Percentiles rank a stretch among this genome's conserved stretches.
Conservation (phyloP, 2,329 filamentous ascomycete genomes). For the Myriangium duriaei region DNA sequence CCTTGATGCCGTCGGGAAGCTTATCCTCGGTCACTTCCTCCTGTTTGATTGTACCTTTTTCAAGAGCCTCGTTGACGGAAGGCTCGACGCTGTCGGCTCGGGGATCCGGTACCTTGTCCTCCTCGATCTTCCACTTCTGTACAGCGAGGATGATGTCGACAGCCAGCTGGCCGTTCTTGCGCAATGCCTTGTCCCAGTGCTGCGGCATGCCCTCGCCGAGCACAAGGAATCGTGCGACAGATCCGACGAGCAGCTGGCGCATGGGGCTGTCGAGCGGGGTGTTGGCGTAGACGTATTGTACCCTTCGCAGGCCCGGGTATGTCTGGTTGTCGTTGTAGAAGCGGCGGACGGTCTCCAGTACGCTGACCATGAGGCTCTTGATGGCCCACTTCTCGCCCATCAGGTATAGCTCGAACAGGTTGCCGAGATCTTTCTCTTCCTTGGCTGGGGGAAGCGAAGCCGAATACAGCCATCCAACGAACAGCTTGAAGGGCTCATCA, state of each 20-base stretch:
- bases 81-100: slow-evolving; percentile 31
- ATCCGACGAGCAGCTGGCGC: slow-evolving; percentile 37
- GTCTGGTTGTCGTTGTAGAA: slow-evolving; percentile 42
- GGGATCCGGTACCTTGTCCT: slow-evolving; percentile 37
- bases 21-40: slow-evolving; percentile 16
- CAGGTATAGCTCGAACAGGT: slow-evolving; percentile 42
- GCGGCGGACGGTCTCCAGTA: slow-evolving; percentile 36
- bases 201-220: slow-evolving; percentile 36
- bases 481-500: slow-evolving; percentile 37
- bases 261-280: slow-evolving; percentile 35
- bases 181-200: slow-evolving; percentile 43
- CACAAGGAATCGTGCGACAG: slow-evolving; percentile 39
- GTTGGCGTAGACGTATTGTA: slow-evolving; percentile 41
- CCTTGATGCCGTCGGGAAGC: slow-evolving; percentile 14
- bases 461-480: slow-evolving; percentile 43
- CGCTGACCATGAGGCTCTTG: slow-evolving; percentile 33
- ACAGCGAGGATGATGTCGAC: slow-evolving; percentile 43
- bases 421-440: slow-evolving; percentile 38
- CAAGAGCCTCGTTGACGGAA: slow-evolving; percentile 22
- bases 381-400: slow-evolving; percentile 43
- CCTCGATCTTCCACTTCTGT: slow-evolving; percentile 42
- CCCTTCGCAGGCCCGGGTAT: slow-evolving; percentile 40
- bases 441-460: slow-evolving; percentile 34
- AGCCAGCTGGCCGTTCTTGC: slow-evolving; percentile 42
- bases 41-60: slow-evolving; percentile 24